Conservation (phyloP, 2,329 filamentous ascomycete genomes). For the Dactylonectria estremocensis region DNA sequence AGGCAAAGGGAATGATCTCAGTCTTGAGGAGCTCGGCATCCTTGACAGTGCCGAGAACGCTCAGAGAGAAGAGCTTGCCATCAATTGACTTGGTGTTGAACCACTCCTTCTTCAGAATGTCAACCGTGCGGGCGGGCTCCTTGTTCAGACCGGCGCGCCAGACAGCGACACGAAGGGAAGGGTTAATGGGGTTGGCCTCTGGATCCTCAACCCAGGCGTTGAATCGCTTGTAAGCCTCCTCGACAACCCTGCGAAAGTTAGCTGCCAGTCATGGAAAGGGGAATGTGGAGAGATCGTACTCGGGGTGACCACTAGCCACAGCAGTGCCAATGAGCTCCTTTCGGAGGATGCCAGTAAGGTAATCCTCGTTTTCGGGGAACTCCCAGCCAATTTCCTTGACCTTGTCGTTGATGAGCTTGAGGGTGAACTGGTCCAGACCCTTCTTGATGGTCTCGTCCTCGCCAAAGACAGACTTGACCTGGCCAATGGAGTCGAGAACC, state of each 20-base stretch:
- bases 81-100: conserved; percentile 87
- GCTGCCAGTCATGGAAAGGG: conserved; percentile 30
- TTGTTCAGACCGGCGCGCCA: conserved; percentile 83
- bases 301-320: conserved; percentile 81
- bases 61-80: conserved; percentile 88
- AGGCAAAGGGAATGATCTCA: conserved; percentile 84
- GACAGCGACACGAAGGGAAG: conserved; percentile 84
- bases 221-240: conserved; percentile 85
- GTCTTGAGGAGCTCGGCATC: conserved; percentile 76
- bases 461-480: conserved; percentile 88
- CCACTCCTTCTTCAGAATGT: conserved; percentile 88
- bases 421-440: conserved; percentile 83
- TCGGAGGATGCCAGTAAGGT: conserved; percentile 85
- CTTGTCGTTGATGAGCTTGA: conserved; percentile 82
- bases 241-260: conserved; percentile 67
- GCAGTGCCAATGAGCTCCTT: conserved; percentile 85
- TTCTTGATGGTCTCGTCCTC: conserved; percentile 80
- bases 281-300: conserved; percentile 63
- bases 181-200: conserved; percentile 80
- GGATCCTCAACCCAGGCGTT: conserved; percentile 81
- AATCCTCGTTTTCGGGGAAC: conserved; percentile 83
- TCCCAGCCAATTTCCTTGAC: conserved; percentile 90
- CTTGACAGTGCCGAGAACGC: conserved; percentile 81
- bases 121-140: conserved; percentile 78
- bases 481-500: conserved; percentile 81